phyloP scores from a whole-genome alignment of 1,284 basidiomycete genomes.

The Rhodotorula sp. region DNA sequence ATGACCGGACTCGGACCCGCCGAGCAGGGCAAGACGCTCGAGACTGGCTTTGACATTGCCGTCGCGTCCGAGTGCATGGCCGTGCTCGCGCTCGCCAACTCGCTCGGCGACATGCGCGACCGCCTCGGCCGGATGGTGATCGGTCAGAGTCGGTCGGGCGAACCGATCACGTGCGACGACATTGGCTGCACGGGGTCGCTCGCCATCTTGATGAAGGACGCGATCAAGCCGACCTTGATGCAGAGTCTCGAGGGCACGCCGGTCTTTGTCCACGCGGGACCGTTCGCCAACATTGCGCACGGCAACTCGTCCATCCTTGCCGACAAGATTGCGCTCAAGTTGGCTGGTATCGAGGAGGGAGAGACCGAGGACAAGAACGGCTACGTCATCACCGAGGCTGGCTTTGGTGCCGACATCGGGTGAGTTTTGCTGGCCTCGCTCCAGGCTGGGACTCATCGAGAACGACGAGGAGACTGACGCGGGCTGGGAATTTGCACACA shows the following conservation, averaged over 20 bases:
- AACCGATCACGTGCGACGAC: conserved; percentile 94
- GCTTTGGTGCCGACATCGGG: conserved; percentile 98
- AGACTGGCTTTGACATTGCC: conserved; percentile 92
- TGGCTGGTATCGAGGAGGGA: conserved; percentile 92
- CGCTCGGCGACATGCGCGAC: conserved; percentile 87
- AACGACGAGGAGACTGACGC: neutral
- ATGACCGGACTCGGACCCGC: conserved; percentile 86
- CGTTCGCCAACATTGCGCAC: conserved; percentile 98
- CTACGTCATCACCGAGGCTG: conserved; percentile 97
- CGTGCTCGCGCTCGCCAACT: conserved; percentile 85
- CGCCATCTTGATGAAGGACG: conserved; percentile 97
- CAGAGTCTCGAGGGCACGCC: conserved; percentile 98
- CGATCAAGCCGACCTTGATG: conserved; percentile 99
- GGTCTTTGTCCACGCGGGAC: conserved; percentile 97
- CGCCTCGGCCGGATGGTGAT: conserved; percentile 92
- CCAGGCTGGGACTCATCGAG: too few species aligned
- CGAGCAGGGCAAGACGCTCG: conserved; percentile 83
- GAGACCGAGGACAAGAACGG: conserved; percentile 77
- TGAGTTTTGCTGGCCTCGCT: conserved; percentile 1
- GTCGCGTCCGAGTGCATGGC: conserved; percentile 99
- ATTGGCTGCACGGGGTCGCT: conserved; percentile 93
- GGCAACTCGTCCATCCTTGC: conserved; percentile 98
- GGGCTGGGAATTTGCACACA: conserved; percentile 14
- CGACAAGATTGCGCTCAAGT: conserved; percentile 91
- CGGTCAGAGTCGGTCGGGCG: conserved; percentile 86